Evolutionary conservation across 768 basidiomycete genomes (phyloP), one percentile per base, ranked within the genome.

Genomic region (Flagelloscypha sp.): DNA sequence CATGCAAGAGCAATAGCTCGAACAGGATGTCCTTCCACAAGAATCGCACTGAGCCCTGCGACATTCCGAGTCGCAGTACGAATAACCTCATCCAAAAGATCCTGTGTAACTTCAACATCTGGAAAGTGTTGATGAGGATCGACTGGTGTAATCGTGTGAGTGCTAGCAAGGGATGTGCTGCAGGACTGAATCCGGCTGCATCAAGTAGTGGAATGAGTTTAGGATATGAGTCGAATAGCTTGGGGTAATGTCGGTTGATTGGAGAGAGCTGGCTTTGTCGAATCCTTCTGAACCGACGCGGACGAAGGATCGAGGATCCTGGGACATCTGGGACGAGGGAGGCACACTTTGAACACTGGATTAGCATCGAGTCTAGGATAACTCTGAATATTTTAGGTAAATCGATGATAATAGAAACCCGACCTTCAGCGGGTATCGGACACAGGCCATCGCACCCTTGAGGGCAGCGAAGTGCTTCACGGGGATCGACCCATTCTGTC

Each of bases 151-250:
- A 71, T n/a, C 84, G 76, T 2, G 71, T 61, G 3, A 93, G 61
- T 0, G 76, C 79, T 9, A 89, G 72, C 10, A 88, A 71, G 1
- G 92, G 93, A 47, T 94, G 79, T 0, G 79, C 68, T 0, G 81
- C 72, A 0, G 79, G 72, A 0, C 79, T 67, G 6, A 85, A 49
- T 1, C 72, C 70, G 1, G 69, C 70, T 1, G 76, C 74, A 1
- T 57, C 54, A 16, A 92, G 62, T 28, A 84, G 70, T 0, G 76
- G 74, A 29, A 84, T 65, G 12, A 86, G 65, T 29, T 82, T 76
- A 39, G 24, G 10, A n/a, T 10, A 40, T 23, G 13, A 16, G 13
- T 33, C 23, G 39, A 35, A 31, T 27, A 30, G 7, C 27, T 21
- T 36, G 35, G 2, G 17, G 25, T 9, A 41, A 27, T 6, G 7